A percentile compares a stretch with the other conserved stretches of the same genome.
phyloP scores from a whole-genome alignment of 495 filamentous ascomycete genomes.

The Penicillium fimorum region DNA sequence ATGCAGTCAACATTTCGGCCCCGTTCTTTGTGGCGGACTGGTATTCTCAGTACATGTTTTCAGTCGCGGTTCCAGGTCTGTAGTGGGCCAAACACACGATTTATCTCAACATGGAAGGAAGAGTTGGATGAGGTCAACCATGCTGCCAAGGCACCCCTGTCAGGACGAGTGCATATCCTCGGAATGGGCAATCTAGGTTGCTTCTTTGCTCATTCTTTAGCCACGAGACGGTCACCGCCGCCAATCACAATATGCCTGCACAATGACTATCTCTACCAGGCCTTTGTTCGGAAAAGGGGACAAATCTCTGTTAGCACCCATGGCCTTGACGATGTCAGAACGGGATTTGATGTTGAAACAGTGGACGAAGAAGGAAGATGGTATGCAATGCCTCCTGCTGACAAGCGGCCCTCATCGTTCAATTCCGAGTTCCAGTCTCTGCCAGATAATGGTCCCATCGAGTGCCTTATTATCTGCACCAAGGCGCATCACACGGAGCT shows the following conservation, averaged over 20 bases:
- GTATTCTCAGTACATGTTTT: conserved; percentile 21
- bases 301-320: conserved; percentile 33
- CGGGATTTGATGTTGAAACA: conserved; percentile 45
- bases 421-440: neutral
- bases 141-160: conserved; percentile 19
- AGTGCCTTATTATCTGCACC: conserved; percentile 73
- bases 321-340: conserved; percentile 41
- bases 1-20: conserved; percentile 36
- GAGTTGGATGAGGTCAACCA: conserved; percentile 28
- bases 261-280: conserved; percentile 27
- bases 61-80: conserved; percentile 6
- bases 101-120: conserved; percentile 35
- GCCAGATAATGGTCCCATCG: conserved; percentile 52
- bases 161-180: conserved; percentile 57
- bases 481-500: conserved; percentile 56
- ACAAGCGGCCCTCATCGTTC: neutral
- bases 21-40: conserved; percentile 43
- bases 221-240: conserved; percentile 54
- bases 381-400: conserved; percentile 10
- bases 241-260: conserved; percentile 59
- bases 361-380: conserved; percentile 29
- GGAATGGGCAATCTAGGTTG: conserved; percentile 58
- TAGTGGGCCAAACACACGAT: conserved; percentile 13
- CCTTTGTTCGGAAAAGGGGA: conserved; percentile 31
- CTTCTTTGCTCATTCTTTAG: conserved; percentile 60